Evolutionary conservation across 371 early-diverging fungal genomes (phyloP), one percentile per base, ranked within the genome.

Genomic region (Capillidium heterosporum): DNA sequence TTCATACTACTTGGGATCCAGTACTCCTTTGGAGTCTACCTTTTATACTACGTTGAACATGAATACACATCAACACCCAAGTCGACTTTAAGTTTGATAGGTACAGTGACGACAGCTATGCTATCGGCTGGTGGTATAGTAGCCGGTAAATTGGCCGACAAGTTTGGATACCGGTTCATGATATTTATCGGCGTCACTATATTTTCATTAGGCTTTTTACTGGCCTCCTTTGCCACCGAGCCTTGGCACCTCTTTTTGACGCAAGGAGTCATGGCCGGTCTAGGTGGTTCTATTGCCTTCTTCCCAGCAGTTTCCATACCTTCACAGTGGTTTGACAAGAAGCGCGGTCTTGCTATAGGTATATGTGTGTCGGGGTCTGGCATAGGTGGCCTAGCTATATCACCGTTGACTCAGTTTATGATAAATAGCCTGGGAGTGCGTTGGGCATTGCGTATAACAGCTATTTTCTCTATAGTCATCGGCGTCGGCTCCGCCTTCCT

Each of bases 341-440:
- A 58, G 11, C 71, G 80, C 23, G 76, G 75, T 0, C 57, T 81
- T 15, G 83, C 82, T 8, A 68, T 71, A 0, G 85, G 82, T 1
- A 68, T 84, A 31, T 76, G 76, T 13, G 73, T 80, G 0, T 63
- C 77, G 4, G 84, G 84, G 11, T 73, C 76, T 15, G 87, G 89
- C 1, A 56, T 83, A 17, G 89, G 89, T 15, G 86, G 85, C 1
- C 70, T 85, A 2, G 62, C 72, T 26, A 48, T 89, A n/a, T 69
- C 78, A 0, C 80, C 83, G 0, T 65, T 84, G 52, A 70, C 73
- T 2, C 72, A 72, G 32, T 57, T 41, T 7, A 59, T 84, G 47
- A 71, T 86, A 31, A 47, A 53, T 1, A 58, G 56, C 0, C 48
- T 76, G 23, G 81, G 81, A 0, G 67, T 72, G 28, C 66, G 68